Conservation (phyloP, 148 eudicot genomes). For the Chenopodium berlandieri region DNA sequence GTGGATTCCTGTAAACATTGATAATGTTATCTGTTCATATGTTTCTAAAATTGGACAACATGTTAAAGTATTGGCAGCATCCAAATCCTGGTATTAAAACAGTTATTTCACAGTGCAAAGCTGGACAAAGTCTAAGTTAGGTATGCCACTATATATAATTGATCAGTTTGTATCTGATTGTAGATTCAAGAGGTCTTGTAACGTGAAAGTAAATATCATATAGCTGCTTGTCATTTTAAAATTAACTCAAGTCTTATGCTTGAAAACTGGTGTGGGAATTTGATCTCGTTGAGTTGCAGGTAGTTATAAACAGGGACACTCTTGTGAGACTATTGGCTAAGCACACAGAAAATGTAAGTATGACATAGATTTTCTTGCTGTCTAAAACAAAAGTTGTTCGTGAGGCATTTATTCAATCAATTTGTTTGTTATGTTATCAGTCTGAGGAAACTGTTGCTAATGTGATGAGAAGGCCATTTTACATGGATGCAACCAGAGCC, state of each 20-base stretch:
- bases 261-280: neutral
- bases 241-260: neutral
- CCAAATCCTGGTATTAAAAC: neutral
- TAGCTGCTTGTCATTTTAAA: neutral
- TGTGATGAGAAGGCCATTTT: slow-evolving; percentile 57
- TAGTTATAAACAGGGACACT: slow-evolving; percentile 58
- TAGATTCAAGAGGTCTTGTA: neutral
- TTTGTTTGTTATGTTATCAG: slow-evolving; percentile 42
- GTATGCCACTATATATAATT: neutral
- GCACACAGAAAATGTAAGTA: slow-evolving; percentile 90
- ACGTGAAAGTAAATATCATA: neutral
- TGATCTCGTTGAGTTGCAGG: slow-evolving; percentile 43
- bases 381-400: neutral
- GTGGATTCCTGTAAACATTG: neutral
- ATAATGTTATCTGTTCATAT: neutral
- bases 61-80: neutral
- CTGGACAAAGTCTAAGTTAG: neutral
- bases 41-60: neutral
- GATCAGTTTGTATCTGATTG: neutral
- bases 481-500: slow-evolving; percentile 69
- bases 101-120: neutral
- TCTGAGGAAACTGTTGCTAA: slow-evolving; percentile 62
- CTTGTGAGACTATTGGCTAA: slow-evolving; percentile 65
- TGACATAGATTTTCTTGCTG: slow-evolving; percentile 11
- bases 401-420: slow-evolving; percentile 3